Conservation (phyloP, 176 grass and related monocot species). For the Alloteropsis semialata region DNA sequence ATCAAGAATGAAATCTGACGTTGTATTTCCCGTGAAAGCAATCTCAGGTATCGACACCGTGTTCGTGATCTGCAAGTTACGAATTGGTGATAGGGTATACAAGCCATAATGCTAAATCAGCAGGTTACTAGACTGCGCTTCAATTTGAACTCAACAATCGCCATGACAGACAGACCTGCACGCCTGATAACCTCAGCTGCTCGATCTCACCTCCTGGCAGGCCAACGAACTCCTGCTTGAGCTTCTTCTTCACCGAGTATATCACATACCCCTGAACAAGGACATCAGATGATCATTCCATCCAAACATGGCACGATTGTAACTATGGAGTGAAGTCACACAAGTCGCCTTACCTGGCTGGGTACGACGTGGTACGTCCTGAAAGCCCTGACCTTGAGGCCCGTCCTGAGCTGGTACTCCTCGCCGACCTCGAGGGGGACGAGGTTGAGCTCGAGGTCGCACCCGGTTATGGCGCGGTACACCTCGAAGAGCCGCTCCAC, state of each 20-base stretch:
- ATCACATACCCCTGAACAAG: conserved; percentile 86
- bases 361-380: no score
- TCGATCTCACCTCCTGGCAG: conserved; percentile 80
- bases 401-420: no score
- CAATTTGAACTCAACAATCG: background rate
- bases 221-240: conserved; percentile 69
- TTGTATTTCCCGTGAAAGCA: conserved; percentile 92
- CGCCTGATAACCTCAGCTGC: conserved; percentile 70
- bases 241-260: conserved; percentile 83
- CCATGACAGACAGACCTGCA: conserved; percentile 81
- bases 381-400: no score
- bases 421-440: no score
- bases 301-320: no score
- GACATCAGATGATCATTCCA: no score
- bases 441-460: no score
- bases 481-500: no score
- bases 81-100: background rate
- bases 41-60: conserved; percentile 75
- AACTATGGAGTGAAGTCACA: no score
- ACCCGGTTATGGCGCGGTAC: no score
- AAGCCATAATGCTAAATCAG: background rate
- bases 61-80: conserved; percentile 57
- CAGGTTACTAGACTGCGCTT: background rate
- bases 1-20: conserved; percentile 90
- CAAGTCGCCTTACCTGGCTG: no score